A percentile compares a stretch with the other conserved stretches of the same genome.
Evolutionary conservation across 192 early-diverging fungal genomes (phyloP).

Genomic region (Podila epicladia): DNA sequence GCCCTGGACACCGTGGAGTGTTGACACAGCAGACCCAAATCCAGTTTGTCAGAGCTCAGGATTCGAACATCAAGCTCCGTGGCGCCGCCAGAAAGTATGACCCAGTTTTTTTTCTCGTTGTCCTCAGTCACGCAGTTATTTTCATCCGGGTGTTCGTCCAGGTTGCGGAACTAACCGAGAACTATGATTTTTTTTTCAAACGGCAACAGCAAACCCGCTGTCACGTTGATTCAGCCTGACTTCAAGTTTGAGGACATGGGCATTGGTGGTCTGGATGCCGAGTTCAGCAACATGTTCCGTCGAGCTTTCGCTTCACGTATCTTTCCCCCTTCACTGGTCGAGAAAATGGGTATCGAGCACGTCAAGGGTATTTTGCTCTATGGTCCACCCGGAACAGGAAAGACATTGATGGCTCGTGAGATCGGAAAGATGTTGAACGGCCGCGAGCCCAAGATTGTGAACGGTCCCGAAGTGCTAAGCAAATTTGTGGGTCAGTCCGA

Average conservation of each 20-base stretch:
- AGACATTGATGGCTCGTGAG: slow-evolving; percentile 97
- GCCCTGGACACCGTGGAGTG: slow-evolving; percentile 66
- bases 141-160: slow-evolving; percentile 12
- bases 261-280: slow-evolving; percentile 95
- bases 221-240: slow-evolving; percentile 88
- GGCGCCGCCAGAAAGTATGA: slow-evolving; percentile 64
- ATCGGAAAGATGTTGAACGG: slow-evolving; percentile 99
- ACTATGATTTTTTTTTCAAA: background rate
- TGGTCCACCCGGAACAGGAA: slow-evolving; percentile 97
- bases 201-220: slow-evolving; percentile 63
- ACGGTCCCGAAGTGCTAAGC: slow-evolving; percentile 95
- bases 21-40: slow-evolving; percentile 78
- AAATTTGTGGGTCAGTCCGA: slow-evolving; percentile 98
- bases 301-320: slow-evolving; percentile 98
- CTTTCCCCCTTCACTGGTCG: slow-evolving; percentile 92
- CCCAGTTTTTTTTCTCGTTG: too few relatives aligned
- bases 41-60: slow-evolving; percentile 73
- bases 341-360: slow-evolving; percentile 97
- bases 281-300: slow-evolving; percentile 95
- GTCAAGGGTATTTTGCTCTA: slow-evolving; percentile 92
- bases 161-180: background rate
- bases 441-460: slow-evolving; percentile 93
- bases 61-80: slow-evolving; percentile 81
- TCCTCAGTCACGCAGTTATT: background rate
- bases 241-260: slow-evolving; percentile 98